Evolutionary conservation across 768 basidiomycete species (phyloP).

Genomic region (Lactarius pseudohatsudake): DNA sequence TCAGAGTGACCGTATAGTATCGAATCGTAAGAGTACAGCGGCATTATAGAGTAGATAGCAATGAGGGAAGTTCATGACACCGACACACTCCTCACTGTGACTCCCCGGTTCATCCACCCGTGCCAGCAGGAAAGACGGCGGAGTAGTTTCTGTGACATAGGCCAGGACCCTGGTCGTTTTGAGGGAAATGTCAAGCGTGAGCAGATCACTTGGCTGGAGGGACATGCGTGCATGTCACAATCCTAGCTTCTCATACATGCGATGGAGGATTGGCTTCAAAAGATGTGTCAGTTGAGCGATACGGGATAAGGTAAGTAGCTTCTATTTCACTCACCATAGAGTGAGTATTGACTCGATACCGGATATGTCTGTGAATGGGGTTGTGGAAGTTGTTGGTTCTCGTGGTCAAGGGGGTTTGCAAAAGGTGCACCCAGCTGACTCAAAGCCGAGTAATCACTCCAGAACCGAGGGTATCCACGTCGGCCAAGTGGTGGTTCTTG

Average conservation of each 20-base stretch:
- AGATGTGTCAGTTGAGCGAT: constrained; percentile 4
- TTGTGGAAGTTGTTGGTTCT: constrained; percentile 20
- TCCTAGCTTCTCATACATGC: neutral
- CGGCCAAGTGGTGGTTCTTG: constrained; percentile 17
- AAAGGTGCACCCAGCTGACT: constrained; percentile 38
- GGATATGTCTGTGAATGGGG: constrained; percentile 21
- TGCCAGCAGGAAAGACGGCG: constrained; percentile 9
- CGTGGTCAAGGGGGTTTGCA: constrained; percentile 23
- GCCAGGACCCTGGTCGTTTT: constrained; percentile 10
- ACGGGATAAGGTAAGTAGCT: too few relatives aligned
- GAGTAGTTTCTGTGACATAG: neutral
- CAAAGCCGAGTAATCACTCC: constrained; percentile 39
- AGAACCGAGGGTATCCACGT: constrained; percentile 38
- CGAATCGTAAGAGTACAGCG: constrained; percentile 14
- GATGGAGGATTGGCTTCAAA: constrained; percentile 14
- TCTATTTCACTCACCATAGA: constrained; percentile 23
- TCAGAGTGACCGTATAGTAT: constrained; percentile 3
- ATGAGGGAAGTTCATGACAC: constrained; percentile 1
- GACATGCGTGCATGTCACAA: neutral
- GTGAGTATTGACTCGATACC: constrained; percentile 26
- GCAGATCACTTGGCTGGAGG: neutral
- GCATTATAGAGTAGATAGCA: constrained; percentile 4
- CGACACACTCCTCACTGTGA: neutral
- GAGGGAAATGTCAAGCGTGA: neutral
- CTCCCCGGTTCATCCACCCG: constrained; percentile 3